These are phyloP conservation scores for Candida sanyaensis DNA, from an alignment of 1,139 yeast species.

Conservation along the genomic window DNA sequence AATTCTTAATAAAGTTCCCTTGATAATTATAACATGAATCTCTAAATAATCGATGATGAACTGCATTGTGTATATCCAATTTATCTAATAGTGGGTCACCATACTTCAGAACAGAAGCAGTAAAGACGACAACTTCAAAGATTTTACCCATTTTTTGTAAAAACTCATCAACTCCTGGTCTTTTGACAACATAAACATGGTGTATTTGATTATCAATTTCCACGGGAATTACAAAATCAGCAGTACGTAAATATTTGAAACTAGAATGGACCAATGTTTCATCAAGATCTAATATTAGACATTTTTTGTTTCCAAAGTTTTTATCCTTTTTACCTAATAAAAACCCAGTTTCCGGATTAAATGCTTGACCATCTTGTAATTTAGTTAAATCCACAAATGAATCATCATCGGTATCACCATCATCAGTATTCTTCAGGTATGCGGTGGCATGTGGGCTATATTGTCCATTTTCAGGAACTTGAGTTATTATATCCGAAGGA, in stretches of 20 bases:
- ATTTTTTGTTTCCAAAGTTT: constrained; percentile 59
- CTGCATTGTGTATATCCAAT: constrained; percentile 67
- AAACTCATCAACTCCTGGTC: constrained; percentile 98
- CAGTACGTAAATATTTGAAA: constrained; percentile 86
- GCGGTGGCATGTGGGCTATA: constrained; percentile 15
- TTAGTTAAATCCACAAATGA: constrained; percentile 50
- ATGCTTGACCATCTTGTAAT: constrained; percentile 70
- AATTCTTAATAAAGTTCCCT: constrained; percentile 91
- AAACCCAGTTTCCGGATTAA: constrained; percentile 59
- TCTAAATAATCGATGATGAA: constrained; percentile 91
- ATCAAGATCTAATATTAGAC: constrained; percentile 88
- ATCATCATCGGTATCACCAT: constrained; percentile 26
- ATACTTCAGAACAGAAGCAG: constrained; percentile 92
- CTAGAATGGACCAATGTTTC: constrained; percentile 97
- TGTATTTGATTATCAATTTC: constrained; percentile 86
- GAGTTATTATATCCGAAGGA: constrained; percentile 12
- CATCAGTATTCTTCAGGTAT: constrained; percentile 22
- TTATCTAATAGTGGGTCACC: constrained; percentile 95
- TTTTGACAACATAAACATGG: constrained; percentile 91
- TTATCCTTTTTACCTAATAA: constrained; percentile 52
- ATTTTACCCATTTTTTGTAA: constrained; percentile 78
- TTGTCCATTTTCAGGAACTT: constrained; percentile 13
- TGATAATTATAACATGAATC: constrained; percentile 67
- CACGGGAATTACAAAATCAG: constrained; percentile 91
- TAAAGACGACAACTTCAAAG: constrained; percentile 93